Evolutionary conservation across 2,329 filamentous ascomycete species (phyloP), one percentile per base, ranked within the genome.

Genomic region (Xylaria sp.): DNA sequence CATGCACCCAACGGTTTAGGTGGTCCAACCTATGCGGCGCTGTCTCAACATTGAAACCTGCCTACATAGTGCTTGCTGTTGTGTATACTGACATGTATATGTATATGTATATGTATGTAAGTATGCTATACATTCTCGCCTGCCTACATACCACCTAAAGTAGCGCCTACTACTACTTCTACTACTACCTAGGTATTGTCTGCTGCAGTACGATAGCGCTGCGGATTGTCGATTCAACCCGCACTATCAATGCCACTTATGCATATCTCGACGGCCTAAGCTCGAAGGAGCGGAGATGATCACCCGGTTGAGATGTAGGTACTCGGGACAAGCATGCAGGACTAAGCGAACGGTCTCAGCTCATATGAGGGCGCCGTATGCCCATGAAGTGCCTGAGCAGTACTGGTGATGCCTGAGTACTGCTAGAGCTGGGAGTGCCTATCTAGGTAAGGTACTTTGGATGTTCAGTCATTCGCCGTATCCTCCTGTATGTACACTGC

Each of bases 291-390:
- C 59, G 58, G 59, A 58, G 33, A 48, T 47, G 54, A 47, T 61
- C 54, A 58, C 54, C 48, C 17, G 59, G 48, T 52, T 54, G 15
- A 41, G 29, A 48, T 48, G 47, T 61, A 59, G 49, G 48, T 62
- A 62, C 59, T 58, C 19, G 49, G 48, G 37, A 58, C 49, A 46
- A n/a, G 27, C 31, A 40, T 58, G 54, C 41, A 41, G 58, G 27
- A 25, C 59, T 51, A 54, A 52, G 46, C 55, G 37, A 63, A 40
- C 55, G 37, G 60, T 63, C 60, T 54, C 60, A 59, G 55, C 54
- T 62, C 57, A 61, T 58, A 53, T 46, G 54, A 52, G 44, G 54
- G 43, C n/a, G n/a, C n/a, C n/a, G n/a, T n/a, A n/a, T n/a, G n/a
- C n/a, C n/a, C n/a, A n/a, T n/a, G n/a, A 17, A 43, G 46, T 41